Evolutionary conservation across 805 yeast species (phyloP).

Genomic region (Kodamaea lidongshanica): DNA sequence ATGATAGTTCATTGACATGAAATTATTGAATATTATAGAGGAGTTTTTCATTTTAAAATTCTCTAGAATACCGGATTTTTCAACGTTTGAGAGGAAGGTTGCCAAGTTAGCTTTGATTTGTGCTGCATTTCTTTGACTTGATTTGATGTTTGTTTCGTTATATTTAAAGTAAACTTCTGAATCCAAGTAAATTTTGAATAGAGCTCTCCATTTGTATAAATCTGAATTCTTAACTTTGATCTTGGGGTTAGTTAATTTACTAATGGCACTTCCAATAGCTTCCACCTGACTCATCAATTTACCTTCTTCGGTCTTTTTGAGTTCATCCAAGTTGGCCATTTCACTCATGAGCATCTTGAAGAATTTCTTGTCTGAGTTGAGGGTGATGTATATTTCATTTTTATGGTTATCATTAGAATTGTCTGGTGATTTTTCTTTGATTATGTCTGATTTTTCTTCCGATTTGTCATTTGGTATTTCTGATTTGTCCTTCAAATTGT

Average conservation of each 20-base stretch:
- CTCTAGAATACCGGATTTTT: slow-evolving; percentile 29
- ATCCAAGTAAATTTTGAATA: slow-evolving; percentile 60
- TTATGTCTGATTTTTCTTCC: slow-evolving; percentile 7
- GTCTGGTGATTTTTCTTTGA: slow-evolving; percentile 5
- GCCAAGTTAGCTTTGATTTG: slow-evolving; percentile 41
- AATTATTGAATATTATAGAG: slow-evolving; percentile 40
- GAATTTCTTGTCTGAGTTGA: slow-evolving; percentile 53
- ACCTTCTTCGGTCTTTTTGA: slow-evolving; percentile 38
- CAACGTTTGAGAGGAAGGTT: slow-evolving; percentile 36
- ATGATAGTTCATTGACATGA: slow-evolving; percentile 48
- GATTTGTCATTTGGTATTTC: slow-evolving; percentile 16
- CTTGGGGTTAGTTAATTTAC: slow-evolving; percentile 34
- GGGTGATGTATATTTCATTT: slow-evolving; percentile 36
- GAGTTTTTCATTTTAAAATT: slow-evolving; percentile 45
- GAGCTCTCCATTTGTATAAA: slow-evolving; percentile 63
- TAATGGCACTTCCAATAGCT: slow-evolving; percentile 33
- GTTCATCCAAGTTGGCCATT: slow-evolving; percentile 41
- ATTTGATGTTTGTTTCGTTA: slow-evolving; percentile 35
- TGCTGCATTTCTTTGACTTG: slow-evolving; percentile 40
- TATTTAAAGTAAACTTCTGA: slow-evolving; percentile 57
- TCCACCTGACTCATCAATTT: slow-evolving; percentile 40
- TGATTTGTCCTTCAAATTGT: slow-evolving; percentile 23
- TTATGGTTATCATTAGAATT: slow-evolving; percentile 9
- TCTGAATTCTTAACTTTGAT: slow-evolving; percentile 35
- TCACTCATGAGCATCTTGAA: slow-evolving; percentile 54